phyloP scores from a whole-genome alignment of 2,329 filamentous ascomycete genomes.

The Aspergillus fumigatiaffinis region DNA sequence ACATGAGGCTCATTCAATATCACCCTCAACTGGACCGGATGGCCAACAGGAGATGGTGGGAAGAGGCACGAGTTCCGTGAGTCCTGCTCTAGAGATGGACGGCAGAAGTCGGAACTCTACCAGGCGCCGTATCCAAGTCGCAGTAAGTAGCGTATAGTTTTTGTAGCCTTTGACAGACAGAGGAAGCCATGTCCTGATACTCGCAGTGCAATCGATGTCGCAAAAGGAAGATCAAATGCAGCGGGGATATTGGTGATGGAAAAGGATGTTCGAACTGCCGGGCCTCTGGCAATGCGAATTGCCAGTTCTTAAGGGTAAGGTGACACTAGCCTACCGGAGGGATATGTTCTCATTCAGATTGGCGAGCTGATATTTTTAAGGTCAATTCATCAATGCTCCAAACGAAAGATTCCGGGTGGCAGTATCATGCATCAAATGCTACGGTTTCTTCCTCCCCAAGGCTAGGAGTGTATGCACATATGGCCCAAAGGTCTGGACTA shows the following conservation, averaged over 20 bases:
- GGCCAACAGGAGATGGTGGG: slow-evolving; percentile 23
- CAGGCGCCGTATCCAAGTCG: slow-evolving; percentile 52
- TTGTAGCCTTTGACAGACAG: neutral
- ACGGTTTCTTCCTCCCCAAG: slow-evolving; percentile 16
- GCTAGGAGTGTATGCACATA: slow-evolving; percentile 16
- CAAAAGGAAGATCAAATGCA: slow-evolving; percentile 92
- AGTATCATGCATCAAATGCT: slow-evolving; percentile 22
- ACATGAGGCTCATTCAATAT: slow-evolving; percentile 22
- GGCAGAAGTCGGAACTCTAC: slow-evolving; percentile 35
- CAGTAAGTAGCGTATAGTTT: slow-evolving; percentile 34
- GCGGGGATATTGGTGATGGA: slow-evolving; percentile 75
- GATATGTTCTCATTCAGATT: neutral
- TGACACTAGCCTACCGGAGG: neutral
- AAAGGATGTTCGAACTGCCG: slow-evolving; percentile 79
- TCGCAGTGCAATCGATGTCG: slow-evolving; percentile 79
- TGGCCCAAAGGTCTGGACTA: slow-evolving; percentile 9
- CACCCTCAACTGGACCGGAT: slow-evolving; percentile 22
- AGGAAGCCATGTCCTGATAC: slow-evolving; percentile 5
- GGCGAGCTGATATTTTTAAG: slow-evolving; percentile 16
- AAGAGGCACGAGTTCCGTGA: slow-evolving; percentile 16
- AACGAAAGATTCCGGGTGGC: slow-evolving; percentile 24
- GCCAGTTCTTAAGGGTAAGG: slow-evolving; percentile 74
- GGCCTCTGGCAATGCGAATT: slow-evolving; percentile 61
- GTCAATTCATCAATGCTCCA: slow-evolving; percentile 32
- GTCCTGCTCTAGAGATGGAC: slow-evolving; percentile 28